Base-by-base conservation (phyloP, 148 eudicot genomes). In the Nepenthes mirabilis region DNA sequence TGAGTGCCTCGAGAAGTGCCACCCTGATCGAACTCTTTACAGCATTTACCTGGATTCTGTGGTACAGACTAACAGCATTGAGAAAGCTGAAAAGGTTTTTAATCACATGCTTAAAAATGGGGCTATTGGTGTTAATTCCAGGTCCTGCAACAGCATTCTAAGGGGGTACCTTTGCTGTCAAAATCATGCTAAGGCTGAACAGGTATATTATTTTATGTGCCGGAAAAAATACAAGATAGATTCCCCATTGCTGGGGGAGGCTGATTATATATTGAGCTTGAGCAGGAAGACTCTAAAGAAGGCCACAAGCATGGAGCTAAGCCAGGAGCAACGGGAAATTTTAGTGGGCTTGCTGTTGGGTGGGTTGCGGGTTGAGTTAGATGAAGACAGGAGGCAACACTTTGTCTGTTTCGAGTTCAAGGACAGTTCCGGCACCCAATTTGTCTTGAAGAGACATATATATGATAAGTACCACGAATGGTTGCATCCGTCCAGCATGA, bases 261-360 rank as follows among this genome's bases (percentile, higher is more conserved):
- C 89, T 58, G 85, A 84, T 49, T 32, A 50, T 33, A 51, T 78
- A 56, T 48, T 74, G 47, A 77, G 73, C 56, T 76, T 70, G 64
- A 68, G 66, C 40, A 71, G 53, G 72, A 82, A 79, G 63, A 73
- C 72, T 57, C 64, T 72, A 50, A 62, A 71, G 62, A 82, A 76
- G 49, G 71, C 85, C 2, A 40, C 61, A 34, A 68, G 57, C 56
- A 60, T 82, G 79, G 86, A 83, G 78, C 84, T 93, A 57, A 84
- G 83, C 63, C 77, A 72, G 64, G 90, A 76, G 52, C 96, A 93
- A 69, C 74, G 99, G 68, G 99, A 93, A 67, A 82, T 82, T 40
- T 76, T 93, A 70, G 75, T 82, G 64, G 99, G 99, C 47, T 72
- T 93, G 75, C 66, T 89, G 48, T 70, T 93, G 57, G 96, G 95